Evolutionary conservation across 768 basidiomycete genomes (phyloP), one percentile per base, ranked within the genome.

Genomic region (Leccinum truebloodii): DNA sequence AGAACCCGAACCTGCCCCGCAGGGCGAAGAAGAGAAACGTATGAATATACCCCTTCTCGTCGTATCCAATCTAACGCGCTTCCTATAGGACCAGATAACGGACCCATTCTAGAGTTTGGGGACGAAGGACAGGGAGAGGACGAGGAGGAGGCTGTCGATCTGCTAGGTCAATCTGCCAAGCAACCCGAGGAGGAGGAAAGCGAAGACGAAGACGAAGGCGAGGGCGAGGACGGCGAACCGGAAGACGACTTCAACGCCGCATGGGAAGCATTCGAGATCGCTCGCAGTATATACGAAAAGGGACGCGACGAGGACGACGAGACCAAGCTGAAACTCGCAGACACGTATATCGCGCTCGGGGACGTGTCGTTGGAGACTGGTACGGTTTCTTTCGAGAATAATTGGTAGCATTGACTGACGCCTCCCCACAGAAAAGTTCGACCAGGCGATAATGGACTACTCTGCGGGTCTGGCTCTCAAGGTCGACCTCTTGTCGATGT

Each of bases 161-260:
- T 91, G 39, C 84, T 91, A 63, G 87, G 78, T 1, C 80, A 85
- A 62, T 80, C 83, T 35, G 74, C 75, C n/a, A 79, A 83, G 59
- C 82, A 83, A 57, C 74, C 70, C 1, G 82, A 81, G 8, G 82
- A 80, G 12, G 83, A 80, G 13, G 83, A 76, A 2, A 86, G 78
- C 0, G 84, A 79, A 0, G 86, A 81, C 0, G 83, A 80, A 3
- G 86, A 82, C 0, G 68, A 81, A 9, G 90, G 77, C 2, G 89
- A 85, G 4, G 90, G 48, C 13, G 48, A 49, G 14, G 48, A 49
- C 9, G 48, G 48, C 6, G 93, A 92, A 67, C 93, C 92, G 0
- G 96, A 97, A 68, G 97, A 99, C 66, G 97, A 98, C 69, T 97
- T 97, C 74, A 97, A 96, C 65, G 94, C 93, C 26, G 94, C 97